Conservation (phyloP, 176 grass and related monocot genomes). For the Typha latifolia region DNA sequence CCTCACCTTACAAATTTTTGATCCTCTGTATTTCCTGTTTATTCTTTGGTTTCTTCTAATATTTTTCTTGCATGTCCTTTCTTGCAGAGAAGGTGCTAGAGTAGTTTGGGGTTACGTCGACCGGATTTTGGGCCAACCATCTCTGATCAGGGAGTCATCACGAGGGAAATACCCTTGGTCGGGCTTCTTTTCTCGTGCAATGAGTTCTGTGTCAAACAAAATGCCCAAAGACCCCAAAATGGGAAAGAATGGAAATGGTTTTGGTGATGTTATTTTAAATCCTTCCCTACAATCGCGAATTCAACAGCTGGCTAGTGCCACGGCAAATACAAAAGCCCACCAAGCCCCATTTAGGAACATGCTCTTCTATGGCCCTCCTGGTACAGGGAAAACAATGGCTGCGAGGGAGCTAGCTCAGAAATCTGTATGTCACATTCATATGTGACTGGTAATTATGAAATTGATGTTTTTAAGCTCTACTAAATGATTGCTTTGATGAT, state of each 20-base stretch:
- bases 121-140: conserved; percentile 95
- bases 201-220: conserved; percentile 53
- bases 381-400: conserved; percentile 97
- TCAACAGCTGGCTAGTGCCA: conserved; percentile 81
- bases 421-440: conserved; percentile 49
- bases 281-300: conserved; percentile 90
- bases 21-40: too few species aligned
- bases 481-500: not conserved
- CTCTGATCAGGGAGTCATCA: conserved; percentile 94
- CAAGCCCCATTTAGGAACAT: conserved; percentile 99
- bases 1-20: too few species aligned
- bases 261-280: conserved; percentile 96
- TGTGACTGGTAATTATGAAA: not conserved
- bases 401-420: conserved; percentile 75
- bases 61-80: conserved; percentile 9
- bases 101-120: conserved; percentile 97
- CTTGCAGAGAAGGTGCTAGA: conserved; percentile 79
- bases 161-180: conserved; percentile 92
- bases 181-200: conserved; percentile 45
- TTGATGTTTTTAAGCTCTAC: not conserved
- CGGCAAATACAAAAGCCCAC: conserved; percentile 89
- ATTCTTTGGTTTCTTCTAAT: not conserved
- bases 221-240: conserved; percentile 41
- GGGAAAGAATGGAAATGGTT: conserved; percentile 64
- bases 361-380: conserved; percentile 96